Conservation (phyloP, 176 grass and related monocot genomes). For the Musa schizocarpa region DNA sequence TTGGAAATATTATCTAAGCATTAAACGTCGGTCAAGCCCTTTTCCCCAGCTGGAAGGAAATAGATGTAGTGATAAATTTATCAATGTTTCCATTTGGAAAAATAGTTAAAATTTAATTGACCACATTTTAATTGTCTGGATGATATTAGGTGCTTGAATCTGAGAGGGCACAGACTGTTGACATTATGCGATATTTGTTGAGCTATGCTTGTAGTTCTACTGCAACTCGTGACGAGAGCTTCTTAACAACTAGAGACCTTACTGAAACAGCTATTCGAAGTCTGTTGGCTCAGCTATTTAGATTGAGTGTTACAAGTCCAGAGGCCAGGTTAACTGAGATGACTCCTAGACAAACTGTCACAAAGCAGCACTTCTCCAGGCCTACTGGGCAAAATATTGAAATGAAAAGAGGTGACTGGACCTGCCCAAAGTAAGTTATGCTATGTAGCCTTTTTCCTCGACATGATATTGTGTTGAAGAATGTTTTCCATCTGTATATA, state of each 20-base stretch:
- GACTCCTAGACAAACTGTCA: conserved; percentile 11
- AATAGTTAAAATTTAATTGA: neutral
- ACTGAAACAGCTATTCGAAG: conserved; percentile 49
- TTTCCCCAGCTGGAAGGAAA: too few species aligned
- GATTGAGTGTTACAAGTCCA: conserved; percentile 17
- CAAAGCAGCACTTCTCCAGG: conserved; percentile 23
- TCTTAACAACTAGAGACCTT: conserved; percentile 38
- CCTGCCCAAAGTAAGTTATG: conserved; percentile 63
- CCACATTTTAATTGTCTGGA: neutral
- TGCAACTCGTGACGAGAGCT: conserved; percentile 2
- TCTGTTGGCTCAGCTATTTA: conserved; percentile 63
- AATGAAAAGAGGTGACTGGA: conserved; percentile 90
- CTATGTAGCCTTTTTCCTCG: neutral
- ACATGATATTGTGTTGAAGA: neutral
- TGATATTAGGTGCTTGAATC: conserved; percentile 37
- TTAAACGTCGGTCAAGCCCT: too few species aligned
- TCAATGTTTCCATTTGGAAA: neutral
- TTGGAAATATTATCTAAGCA: too few species aligned
- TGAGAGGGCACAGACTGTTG: conserved; percentile 60
- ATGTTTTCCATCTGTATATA: neutral
- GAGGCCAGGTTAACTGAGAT: conserved; percentile 30
- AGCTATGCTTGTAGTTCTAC: conserved; percentile 51
- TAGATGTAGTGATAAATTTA: too few species aligned
- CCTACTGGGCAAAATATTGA: conserved; percentile 53
- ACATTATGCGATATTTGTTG: conserved; percentile 70